Base-by-base conservation (phyloP, 164 flowering plant species). In the Annona squamosa region DNA sequence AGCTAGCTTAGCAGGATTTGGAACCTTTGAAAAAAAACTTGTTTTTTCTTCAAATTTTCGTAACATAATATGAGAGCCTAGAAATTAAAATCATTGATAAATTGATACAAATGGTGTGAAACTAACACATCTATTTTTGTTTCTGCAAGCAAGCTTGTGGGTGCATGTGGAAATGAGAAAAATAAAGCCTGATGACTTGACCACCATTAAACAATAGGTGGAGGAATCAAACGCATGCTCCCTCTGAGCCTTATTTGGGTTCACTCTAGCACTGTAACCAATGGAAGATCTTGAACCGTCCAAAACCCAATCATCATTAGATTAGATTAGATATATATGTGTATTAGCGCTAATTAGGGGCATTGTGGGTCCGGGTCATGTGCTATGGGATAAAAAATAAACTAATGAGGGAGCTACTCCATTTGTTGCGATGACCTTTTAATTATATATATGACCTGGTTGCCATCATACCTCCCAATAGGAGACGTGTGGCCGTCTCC, bases 391-490 rank as follows among this genome's bases (percentile, higher is more conserved):
- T 41, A 66, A 44, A 66, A 3, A 66, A 66, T n/a, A 26, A 26
- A 64, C 7, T 26, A 26, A 19, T 64, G n/a, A 64, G 67, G 7
- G n/a, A 44, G 5, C 48, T 66, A 44, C 68, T 61, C 48, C 5
- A 66, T 66, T 66, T 66, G 37, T 26, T 26, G 48, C 43, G 0
- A 42, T 66, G 43, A 10, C 44, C 69, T 66, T 44, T 2, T 43
- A 66, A 66, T 42, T 42, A 42, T 17, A 43, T 42, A 42, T 17
- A 43, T 66, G 47, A 66, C 42, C 17, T 41, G 69, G 67, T 4
- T 66, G 19, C 46, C 69, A 66, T 66, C 43, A 66, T 66, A 16
- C 69, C 69, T 66, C 47, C 69, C 48, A 42, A 42, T 17, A 18
- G 12, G 6, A 2, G 46, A 12, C 41, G 69, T 66, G 69, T 66